A percentile compares a stretch with the other conserved stretches of the same genome.
These are phyloP conservation scores for Arthrobotrys entomopaga DNA, from an alignment of 2,329 filamentous ascomycete species.

Conservation along the genomic window DNA sequence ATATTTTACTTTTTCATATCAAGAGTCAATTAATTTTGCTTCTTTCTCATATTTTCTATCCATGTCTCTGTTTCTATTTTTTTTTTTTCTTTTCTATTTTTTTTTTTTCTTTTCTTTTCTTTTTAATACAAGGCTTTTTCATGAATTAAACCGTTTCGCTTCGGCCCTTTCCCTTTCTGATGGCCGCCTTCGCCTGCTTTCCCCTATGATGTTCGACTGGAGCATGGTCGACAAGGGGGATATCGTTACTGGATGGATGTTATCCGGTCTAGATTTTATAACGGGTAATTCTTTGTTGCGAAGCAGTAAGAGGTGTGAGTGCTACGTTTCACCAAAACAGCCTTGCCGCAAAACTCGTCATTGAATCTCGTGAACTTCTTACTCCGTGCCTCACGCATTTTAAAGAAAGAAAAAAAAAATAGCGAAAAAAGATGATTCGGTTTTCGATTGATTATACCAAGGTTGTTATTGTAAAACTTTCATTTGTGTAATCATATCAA, in stretches of 20 bases:
- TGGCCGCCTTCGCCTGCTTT: constrained; percentile 34
- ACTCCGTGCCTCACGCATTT: too few species aligned
- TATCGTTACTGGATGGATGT: not conserved
- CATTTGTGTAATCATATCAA: constrained; percentile 48
- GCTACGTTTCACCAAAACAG: constrained; percentile 51
- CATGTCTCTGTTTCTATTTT: constrained; percentile 21
- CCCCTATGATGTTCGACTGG: constrained; percentile 5
- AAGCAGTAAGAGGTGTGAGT: constrained; percentile 29
- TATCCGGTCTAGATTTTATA: constrained; percentile 3
- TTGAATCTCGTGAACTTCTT: too few species aligned
- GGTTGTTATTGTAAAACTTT: constrained; percentile 15
- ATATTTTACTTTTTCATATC: constrained; percentile 3
- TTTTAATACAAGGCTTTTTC: constrained; percentile 28
- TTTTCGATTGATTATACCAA: too few species aligned
- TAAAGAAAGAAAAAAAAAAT: too few species aligned
- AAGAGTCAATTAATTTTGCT: not conserved
- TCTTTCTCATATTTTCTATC: not conserved
- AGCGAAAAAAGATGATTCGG: too few species aligned
- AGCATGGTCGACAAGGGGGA: not conserved
- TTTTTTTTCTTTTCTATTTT: constrained; percentile 19
- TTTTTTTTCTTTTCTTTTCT: constrained; percentile 17
- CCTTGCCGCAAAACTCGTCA: constrained; percentile 31
- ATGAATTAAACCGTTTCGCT: constrained; percentile 30
- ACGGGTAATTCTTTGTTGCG: constrained; percentile 2
- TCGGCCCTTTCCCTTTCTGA: constrained; percentile 43